Conservation (phyloP, 179 eudicot species). For the Heliamphora pulchella region DNA sequence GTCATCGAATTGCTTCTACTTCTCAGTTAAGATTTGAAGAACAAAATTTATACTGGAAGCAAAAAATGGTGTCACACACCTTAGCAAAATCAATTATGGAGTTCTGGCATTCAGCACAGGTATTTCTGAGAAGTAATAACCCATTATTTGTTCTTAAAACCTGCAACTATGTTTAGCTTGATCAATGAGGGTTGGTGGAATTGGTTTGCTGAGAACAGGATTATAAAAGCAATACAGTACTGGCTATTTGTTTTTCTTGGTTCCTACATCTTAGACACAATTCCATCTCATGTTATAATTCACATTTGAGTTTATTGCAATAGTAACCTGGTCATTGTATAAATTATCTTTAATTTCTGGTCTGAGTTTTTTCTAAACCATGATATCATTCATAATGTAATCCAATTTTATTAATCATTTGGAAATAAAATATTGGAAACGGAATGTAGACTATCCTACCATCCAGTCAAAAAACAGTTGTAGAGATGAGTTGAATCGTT, state of each 20-base stretch:
- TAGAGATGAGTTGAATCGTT: not conserved
- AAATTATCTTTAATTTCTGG: not conserved
- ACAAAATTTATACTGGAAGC: slow-evolving; percentile 36
- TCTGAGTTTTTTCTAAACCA: not conserved
- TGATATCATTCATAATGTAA: not conserved
- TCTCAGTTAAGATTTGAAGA: slow-evolving; percentile 49
- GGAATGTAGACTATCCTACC: too few species aligned
- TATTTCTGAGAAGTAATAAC: slow-evolving; percentile 19
- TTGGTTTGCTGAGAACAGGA: slow-evolving; percentile 11
- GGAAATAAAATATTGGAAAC: not conserved
- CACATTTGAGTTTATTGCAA: not conserved
- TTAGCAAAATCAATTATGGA: slow-evolving; percentile 75
- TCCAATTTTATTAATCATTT: not conserved
- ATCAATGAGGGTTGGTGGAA: slow-evolving; percentile 14
- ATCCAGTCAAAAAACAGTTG: not conserved
- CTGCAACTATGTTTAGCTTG: slow-evolving; percentile 18
- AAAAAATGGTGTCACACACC: slow-evolving; percentile 48
- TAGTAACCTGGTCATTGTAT: not conserved
- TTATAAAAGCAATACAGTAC: slow-evolving; percentile 23
- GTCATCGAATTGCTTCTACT: slow-evolving; percentile 50
- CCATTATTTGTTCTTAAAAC: slow-evolving; percentile 19
- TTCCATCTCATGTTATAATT: not conserved
- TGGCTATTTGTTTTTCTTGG: slow-evolving; percentile 5
- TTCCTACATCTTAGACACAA: not conserved
- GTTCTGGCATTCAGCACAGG: slow-evolving; percentile 74